These are phyloP conservation scores for Epichloe typhina DNA, from an alignment of 2,329 filamentous ascomycete genomes.

Conservation along the genomic window DNA sequence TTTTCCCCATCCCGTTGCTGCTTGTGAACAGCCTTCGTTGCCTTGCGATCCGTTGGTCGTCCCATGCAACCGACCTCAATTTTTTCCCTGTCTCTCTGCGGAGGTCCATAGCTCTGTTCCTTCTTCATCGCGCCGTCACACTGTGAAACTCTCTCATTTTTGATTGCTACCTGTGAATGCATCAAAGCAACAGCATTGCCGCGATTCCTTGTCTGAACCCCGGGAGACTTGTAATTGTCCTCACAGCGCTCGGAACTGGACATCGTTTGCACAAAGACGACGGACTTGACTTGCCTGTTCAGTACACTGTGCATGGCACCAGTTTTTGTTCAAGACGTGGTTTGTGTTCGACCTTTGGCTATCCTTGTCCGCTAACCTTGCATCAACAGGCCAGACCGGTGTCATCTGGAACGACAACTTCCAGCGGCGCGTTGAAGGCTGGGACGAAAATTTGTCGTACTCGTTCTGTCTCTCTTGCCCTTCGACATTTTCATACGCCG, in stretches of 20 bases:
- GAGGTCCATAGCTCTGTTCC: neutral
- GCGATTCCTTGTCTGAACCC: neutral
- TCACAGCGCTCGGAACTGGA: neutral
- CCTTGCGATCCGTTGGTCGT: neutral
- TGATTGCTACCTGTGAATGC: conserved; percentile 1
- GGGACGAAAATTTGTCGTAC: neutral
- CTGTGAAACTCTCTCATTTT: neutral
- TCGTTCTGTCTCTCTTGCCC: neutral
- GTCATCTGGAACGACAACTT: neutral
- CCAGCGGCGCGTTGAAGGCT: neutral
- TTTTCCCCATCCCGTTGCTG: neutral
- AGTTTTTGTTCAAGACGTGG: neutral
- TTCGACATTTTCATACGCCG: no score
- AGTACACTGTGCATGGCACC: neutral
- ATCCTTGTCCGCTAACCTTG: neutral
- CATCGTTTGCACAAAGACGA: neutral
- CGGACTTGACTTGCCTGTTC: neutral
- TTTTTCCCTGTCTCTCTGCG: neutral
- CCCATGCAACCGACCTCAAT: neutral
- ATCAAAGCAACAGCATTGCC: neutral
- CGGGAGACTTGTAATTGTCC: conserved; percentile 2
- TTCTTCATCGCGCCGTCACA: neutral
- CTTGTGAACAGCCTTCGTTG: neutral
- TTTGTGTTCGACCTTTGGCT: neutral
- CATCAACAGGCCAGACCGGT: neutral